Percentiles rank a stretch among this genome's conserved stretches.
Conservation (phyloP, 768 basidiomycete species). For the Panellus pusillus region DNA sequence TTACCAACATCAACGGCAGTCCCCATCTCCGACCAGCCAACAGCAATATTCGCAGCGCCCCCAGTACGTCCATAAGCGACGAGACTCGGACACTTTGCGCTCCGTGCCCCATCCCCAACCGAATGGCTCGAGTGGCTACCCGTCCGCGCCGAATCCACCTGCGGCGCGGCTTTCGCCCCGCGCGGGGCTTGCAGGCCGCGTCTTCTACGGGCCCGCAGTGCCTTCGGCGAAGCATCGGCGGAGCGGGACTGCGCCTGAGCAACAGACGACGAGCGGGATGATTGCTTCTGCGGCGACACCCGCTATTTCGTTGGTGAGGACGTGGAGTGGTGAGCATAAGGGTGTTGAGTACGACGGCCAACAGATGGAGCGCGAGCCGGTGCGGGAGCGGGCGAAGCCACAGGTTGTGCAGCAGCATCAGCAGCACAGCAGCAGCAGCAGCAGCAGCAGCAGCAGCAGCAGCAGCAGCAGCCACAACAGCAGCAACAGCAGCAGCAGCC, state of each 20-base stretch:
- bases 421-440: constrained; percentile 32
- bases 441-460: constrained; percentile 30
- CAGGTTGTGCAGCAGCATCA: constrained; percentile 30
- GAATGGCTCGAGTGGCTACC: constrained; percentile 44
- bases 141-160: constrained; percentile 51
- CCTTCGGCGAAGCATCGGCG: constrained; percentile 51
- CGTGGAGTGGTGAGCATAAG: constrained; percentile 48
- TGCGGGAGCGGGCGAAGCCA: constrained; percentile 26
- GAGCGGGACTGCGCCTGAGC: constrained; percentile 71
- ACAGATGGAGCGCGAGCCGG: constrained; percentile 36
- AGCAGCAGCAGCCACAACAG: constrained; percentile 31
- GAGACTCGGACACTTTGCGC: constrained; percentile 77
- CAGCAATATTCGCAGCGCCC: constrained; percentile 40
- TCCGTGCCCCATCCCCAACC: constrained; percentile 38
- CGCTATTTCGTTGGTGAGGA: constrained; percentile 31
- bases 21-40: constrained; percentile 50
- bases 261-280: constrained; percentile 42
- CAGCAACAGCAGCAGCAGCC: constrained; percentile 34
- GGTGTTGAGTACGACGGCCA: constrained; percentile 38
- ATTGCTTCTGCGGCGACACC: constrained; percentile 26
- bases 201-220: constrained; percentile 21
- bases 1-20: constrained; percentile 49
- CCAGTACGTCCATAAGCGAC: constrained; percentile 53
- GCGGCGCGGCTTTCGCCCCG: constrained; percentile 32
- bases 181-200: constrained; percentile 22